These are phyloP conservation scores for Gleditsia sinensis DNA, from an alignment of 306 rosid genomes.

Conservation along the genomic window DNA sequence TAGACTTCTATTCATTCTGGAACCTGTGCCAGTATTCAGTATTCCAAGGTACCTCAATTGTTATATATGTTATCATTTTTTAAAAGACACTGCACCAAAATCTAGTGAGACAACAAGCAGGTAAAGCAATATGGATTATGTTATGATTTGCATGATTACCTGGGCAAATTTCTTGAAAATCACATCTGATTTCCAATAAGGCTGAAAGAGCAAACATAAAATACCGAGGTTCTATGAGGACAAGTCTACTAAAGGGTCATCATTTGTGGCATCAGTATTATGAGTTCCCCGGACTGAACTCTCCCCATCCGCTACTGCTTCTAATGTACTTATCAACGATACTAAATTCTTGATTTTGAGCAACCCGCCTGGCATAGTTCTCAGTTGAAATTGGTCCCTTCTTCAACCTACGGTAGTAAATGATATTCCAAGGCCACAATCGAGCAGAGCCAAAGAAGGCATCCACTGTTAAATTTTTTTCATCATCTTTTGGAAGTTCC, in stretches of 20 bases:
- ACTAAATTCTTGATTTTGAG: conserved; percentile 66
- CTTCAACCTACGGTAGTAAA: conserved; percentile 69
- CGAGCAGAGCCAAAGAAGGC: conserved; percentile 63
- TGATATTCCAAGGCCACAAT: conserved; percentile 73
- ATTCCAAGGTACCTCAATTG: conserved; percentile 5
- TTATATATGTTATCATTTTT: conserved; percentile 1
- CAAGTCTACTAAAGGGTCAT: not conserved
- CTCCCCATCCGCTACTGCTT: conserved; percentile 81
- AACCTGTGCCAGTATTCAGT: conserved; percentile 20
- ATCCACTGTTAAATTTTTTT: conserved; percentile 39
- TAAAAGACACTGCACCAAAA: conserved; percentile 21
- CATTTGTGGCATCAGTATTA: conserved; percentile 11
- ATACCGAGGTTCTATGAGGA: conserved; percentile 15
- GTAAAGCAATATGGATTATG: conserved; percentile 11
- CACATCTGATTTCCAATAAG: conserved; percentile 26
- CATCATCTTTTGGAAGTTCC: conserved; percentile 51
- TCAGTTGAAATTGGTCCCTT: conserved; percentile 65
- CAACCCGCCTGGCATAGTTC: conserved; percentile 64
- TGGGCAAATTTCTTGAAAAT: conserved; percentile 28
- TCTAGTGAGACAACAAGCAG: not conserved
- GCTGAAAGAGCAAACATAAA: conserved; percentile 24
- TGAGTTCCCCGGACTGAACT: conserved; percentile 37
- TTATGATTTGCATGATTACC: conserved; percentile 40
- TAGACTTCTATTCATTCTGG: conserved; percentile 23
- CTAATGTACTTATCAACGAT: conserved; percentile 69